Conservation (phyloP, 768 basidiomycete species). For the Suillus tomentosus region DNA sequence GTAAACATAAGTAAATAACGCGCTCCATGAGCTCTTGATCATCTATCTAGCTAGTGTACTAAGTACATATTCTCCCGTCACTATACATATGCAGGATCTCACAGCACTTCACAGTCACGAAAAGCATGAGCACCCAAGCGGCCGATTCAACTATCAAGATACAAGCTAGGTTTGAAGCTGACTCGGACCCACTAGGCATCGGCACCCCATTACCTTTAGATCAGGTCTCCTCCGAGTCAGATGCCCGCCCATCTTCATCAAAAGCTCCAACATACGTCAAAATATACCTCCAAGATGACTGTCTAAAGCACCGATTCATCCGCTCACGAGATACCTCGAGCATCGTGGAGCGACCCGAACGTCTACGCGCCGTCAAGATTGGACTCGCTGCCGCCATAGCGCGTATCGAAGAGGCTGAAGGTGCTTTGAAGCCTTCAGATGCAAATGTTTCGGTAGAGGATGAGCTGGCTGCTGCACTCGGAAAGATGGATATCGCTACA, state of each 20-base stretch:
- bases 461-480: constrained; percentile 49
- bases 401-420: constrained; percentile 52
- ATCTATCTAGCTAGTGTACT: too few relatives aligned
- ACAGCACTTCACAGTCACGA: neutral
- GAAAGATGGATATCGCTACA: constrained; percentile 40
- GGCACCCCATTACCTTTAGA: neutral
- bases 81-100: neutral
- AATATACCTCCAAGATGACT: constrained; percentile 67
- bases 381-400: constrained; percentile 83
- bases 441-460: constrained; percentile 30
- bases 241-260: neutral
- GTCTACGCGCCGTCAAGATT: constrained; percentile 79
- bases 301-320: constrained; percentile 75
- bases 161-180: neutral
- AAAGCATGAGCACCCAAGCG: neutral
- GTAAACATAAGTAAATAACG: too few relatives aligned
- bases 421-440: neutral
- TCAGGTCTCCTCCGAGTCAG: neutral
- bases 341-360: constrained; percentile 90
- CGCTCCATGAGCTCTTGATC: too few relatives aligned
- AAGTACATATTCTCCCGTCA: neutral
- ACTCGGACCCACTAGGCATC: neutral
- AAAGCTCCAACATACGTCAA: neutral
- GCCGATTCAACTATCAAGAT: too few relatives aligned
- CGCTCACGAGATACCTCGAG: constrained; percentile 71